Evolutionary conservation across 2,329 filamentous ascomycete genomes (phyloP), one percentile per base, ranked within the genome.

Genomic region (Tetracladium maxilliforme): DNA sequence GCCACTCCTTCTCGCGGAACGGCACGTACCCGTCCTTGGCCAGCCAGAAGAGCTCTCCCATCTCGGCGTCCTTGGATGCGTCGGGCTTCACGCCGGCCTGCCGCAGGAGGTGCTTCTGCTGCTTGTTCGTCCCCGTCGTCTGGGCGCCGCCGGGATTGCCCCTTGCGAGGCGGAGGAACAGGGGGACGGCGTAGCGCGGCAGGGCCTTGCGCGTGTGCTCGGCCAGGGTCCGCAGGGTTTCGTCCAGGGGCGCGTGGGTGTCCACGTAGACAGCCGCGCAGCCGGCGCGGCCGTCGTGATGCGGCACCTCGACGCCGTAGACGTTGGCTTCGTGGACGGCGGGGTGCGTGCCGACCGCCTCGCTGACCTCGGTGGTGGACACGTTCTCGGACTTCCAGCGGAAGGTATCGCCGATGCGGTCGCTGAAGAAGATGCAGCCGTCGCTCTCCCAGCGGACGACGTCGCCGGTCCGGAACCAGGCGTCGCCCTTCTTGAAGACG

Each of bases 351-450:
- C 79, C 75, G 1, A 93, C 49, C 1, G 70, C 69, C 42, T 84
- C 69, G n/a, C 75, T 67, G 11, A 92, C 84, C 47, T 93, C 83
- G 24, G 66, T 71, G 0, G 80, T 86, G 4, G 77, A 82, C 2
- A 87, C 78, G 39, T 87, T 87, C 48, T 87, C 79, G 25, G 72
- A 74, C 54, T 90, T 82, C 77, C 77, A 83, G 24, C 77, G 67
- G 52, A 76, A 83, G 0, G 77, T 82, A 42, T 83, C 77, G 28
- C 77, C 77, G 32, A 83, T 75, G 23, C 77, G 72, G 49, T 93
- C 84, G 29, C 73, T 70, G 52, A 93, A 93, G 55, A 64, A 90
- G 45, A 73, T 66, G 4, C 73, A 59, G 5, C 82, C 81, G 29
- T 90, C 72, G 2, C 33, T 30, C 34, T 84, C 77, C 52, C 64